Percentiles rank a stretch among this genome's conserved stretches.
phyloP scores from a whole-genome alignment of 768 basidiomycete species.

The Pisolithus sp. region DNA sequence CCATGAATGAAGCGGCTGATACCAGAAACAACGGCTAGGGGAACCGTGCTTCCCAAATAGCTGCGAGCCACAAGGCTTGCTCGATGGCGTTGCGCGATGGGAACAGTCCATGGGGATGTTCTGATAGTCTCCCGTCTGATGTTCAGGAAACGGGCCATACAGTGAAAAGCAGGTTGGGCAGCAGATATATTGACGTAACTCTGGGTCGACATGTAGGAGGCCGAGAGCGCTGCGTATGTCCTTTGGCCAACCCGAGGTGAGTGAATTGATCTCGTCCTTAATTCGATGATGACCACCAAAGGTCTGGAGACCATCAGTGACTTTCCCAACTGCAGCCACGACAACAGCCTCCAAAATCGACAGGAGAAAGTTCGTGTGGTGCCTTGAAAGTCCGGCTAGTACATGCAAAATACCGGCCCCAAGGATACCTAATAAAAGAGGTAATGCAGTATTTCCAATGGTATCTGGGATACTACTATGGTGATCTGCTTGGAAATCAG shows the following conservation, averaged over 20 bases:
- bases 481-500: neutral
- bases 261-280: neutral
- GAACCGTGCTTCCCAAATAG: neutral
- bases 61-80: constrained; percentile 6
- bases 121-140: neutral
- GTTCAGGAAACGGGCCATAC: constrained; percentile 8
- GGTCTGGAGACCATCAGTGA: no score
- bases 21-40: constrained; percentile 11
- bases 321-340: no score
- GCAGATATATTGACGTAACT: constrained; percentile 14
- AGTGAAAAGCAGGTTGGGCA: constrained; percentile 24
- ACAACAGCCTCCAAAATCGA: no score
- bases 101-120: constrained; percentile 16
- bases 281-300: neutral
- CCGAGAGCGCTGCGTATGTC: constrained; percentile 15
- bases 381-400: neutral
- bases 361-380: neutral
- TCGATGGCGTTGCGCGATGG: constrained; percentile 9
- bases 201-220: constrained; percentile 11
- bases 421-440: neutral
- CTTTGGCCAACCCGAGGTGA: neutral
- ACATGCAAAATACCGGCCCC: neutral
- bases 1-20: constrained; percentile 25
- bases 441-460: neutral
- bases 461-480: neutral